A percentile compares a stretch with the other conserved stretches of the same genome.
Evolutionary conservation across 1,139 yeast species (phyloP).

Genomic region (Blastobotrys indianensis): DNA sequence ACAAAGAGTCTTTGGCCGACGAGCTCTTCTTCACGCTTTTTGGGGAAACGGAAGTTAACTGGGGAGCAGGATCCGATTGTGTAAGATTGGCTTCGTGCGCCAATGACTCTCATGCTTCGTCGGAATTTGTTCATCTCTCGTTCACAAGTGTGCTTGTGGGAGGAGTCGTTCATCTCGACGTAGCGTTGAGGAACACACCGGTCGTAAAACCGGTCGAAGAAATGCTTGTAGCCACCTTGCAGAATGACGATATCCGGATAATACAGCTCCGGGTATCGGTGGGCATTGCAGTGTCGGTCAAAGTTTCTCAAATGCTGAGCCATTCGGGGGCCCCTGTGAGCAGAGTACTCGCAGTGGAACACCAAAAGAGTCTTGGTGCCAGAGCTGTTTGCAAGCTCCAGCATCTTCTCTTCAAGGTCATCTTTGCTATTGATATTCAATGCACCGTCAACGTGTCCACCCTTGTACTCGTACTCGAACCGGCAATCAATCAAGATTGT

Average conservation of each 20-base stretch:
- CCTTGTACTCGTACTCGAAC: constrained; percentile 82
- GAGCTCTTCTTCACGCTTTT: background rate
- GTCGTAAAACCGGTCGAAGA: constrained; percentile 50
- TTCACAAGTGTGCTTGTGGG: constrained; percentile 62
- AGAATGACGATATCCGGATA: constrained; percentile 86
- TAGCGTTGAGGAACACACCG: constrained; percentile 73
- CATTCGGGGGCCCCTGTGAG: constrained; percentile 89
- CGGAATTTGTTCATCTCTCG: constrained; percentile 65
- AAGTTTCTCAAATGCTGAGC: constrained; percentile 79
- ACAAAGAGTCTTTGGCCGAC: constrained; percentile 11
- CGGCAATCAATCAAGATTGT: constrained; percentile 75
- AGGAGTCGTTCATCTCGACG: constrained; percentile 79
- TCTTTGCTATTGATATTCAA: constrained; percentile 68
- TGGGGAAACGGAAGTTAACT: constrained; percentile 11
- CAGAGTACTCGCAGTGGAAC: constrained; percentile 92
- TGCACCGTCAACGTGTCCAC: constrained; percentile 89
- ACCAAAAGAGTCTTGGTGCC: constrained; percentile 42
- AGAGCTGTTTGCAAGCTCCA: constrained; percentile 15
- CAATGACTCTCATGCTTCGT: constrained; percentile 20
- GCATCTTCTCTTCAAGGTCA: constrained; percentile 48
- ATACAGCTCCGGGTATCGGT: constrained; percentile 68
- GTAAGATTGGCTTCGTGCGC: constrained; percentile 2
- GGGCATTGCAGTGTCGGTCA: constrained; percentile 69
- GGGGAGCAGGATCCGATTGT: constrained; percentile 8
- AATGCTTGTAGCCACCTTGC: constrained; percentile 85